Evolutionary conservation across 176 grass and related monocot species (phyloP).

Genomic region (Triticum aestivum): DNA sequence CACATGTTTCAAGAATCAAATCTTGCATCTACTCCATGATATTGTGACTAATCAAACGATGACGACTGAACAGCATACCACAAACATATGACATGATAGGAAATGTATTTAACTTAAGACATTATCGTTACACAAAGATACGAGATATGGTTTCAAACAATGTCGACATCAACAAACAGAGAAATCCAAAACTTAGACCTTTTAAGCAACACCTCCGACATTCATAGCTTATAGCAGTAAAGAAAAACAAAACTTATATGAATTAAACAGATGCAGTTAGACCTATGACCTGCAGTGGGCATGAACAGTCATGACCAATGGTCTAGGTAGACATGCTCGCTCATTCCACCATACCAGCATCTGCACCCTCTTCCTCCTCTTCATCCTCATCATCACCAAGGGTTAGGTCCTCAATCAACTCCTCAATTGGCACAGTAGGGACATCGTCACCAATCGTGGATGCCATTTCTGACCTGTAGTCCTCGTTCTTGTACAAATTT

Average conservation of each 20-base stretch:
- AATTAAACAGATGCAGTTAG: constrained; percentile 16
- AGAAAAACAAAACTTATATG: constrained; percentile 1
- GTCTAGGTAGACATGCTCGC: not conserved
- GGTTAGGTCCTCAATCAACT: constrained; percentile 72
- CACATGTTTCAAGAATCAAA: not conserved
- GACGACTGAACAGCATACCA: not conserved
- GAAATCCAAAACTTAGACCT: not conserved
- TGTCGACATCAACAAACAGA: not conserved
- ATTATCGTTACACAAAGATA: not conserved
- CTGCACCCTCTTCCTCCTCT: not conserved
- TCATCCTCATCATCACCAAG: constrained; percentile 50
- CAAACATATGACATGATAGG: not conserved
- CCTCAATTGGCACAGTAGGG: constrained; percentile 63
- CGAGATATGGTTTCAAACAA: not conserved
- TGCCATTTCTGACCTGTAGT: constrained; percentile 80
- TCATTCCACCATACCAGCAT: constrained; percentile 49
- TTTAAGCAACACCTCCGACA: constrained; percentile 21
- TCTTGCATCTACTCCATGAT: not conserved
- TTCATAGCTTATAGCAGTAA: constrained; percentile 7
- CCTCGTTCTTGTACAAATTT: constrained; percentile 64
- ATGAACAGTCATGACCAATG: not conserved
- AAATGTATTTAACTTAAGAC: not conserved
- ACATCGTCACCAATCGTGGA: constrained; percentile 72
- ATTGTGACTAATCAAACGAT: not conserved
- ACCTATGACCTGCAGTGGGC: constrained; percentile 1